A percentile compares a stretch with the other conserved stretches of the same genome.
Conservation (phyloP, 192 early-diverging fungal species). For the Podila clonocystis region DNA sequence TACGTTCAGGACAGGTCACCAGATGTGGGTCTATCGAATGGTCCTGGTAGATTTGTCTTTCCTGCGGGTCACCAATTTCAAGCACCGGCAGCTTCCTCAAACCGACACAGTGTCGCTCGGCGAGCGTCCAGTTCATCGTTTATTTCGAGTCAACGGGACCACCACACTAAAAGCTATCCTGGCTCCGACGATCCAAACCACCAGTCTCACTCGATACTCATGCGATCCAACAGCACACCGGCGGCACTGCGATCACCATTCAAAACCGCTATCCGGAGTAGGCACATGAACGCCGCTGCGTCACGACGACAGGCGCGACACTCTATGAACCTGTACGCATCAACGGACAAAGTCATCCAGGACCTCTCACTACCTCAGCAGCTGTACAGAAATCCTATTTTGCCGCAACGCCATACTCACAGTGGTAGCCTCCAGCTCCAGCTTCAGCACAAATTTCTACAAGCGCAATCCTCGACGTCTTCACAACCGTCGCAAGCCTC, state of each 20-base stretch:
- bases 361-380: conserved; percentile 43
- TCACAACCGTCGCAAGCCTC: not conserved
- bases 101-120: conserved; percentile 18
- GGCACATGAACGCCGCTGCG: conserved; percentile 22
- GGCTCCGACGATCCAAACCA: conserved; percentile 30
- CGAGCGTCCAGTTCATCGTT: conserved; percentile 45
- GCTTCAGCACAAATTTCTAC: conserved; percentile 38
- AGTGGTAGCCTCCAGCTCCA: conserved; percentile 24
- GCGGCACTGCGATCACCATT: conserved; percentile 27
- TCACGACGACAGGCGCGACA: conserved; percentile 30
- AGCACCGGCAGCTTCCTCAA: conserved; percentile 4
- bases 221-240: conserved; percentile 46
- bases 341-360: conserved; percentile 47
- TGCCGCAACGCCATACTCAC: conserved; percentile 30
- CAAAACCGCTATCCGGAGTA: conserved; percentile 22
- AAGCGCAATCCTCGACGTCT: conserved; percentile 14
- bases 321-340: conserved; percentile 40
- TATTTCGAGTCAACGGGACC: conserved; percentile 18
- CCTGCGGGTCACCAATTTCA: conserved; percentile 22
- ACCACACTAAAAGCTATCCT: conserved; percentile 12
- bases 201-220: conserved; percentile 17
- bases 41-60: conserved; percentile 2
- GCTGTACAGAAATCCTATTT: conserved; percentile 29
- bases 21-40: conserved; percentile 2
- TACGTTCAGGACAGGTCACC: conserved; percentile 13